Base-by-base conservation (phyloP, 371 early-diverging fungal genomes). In the Mortierella sp. region DNA sequence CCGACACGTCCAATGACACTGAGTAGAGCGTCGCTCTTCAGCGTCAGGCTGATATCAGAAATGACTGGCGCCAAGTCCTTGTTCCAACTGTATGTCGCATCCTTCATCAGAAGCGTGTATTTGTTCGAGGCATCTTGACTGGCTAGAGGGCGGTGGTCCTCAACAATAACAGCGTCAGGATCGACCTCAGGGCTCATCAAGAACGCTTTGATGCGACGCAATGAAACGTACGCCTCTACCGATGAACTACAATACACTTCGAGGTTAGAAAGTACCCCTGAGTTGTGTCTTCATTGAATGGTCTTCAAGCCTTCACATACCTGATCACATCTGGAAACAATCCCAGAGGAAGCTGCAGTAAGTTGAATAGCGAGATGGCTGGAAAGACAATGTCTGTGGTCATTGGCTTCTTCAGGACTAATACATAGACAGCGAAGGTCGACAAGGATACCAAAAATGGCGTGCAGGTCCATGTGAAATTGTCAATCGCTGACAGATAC, bases 241-340 rank as follows among this genome's bases (percentile, higher is more conserved):
- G n/a, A n/a, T n/a, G n/a, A n/a, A n/a, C n/a, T n/a, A n/a, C n/a
- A n/a, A n/a, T n/a, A n/a, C n/a, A n/a, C n/a, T n/a, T n/a, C n/a
- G n/a, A n/a, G n/a, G n/a, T n/a, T n/a, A n/a, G n/a, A n/a, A n/a
- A n/a, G n/a, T n/a, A n/a, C n/a, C n/a, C n/a, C n/a, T n/a, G n/a
- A n/a, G n/a, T n/a, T n/a, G n/a, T n/a, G n/a, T n/a, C n/a, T n/a
- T n/a, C n/a, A n/a, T n/a, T n/a, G n/a, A n/a, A n/a, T n/a, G n/a
- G n/a, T n/a, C n/a, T n/a, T n/a, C n/a, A n/a, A n/a, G n/a, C n/a
- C n/a, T n/a, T n/a, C n/a, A n/a, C n/a, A n/a, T n/a, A n/a, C n/a
- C n/a, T n/a, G n/a, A 94, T 78, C 10, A 90, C 74, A 34, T 81
- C 79, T 2, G 94, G 94, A 34, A 92, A 68, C 71, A 92, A 85